Evolutionary conservation across 768 basidiomycete genomes (phyloP).

Genomic region (Pisolithus albus): DNA sequence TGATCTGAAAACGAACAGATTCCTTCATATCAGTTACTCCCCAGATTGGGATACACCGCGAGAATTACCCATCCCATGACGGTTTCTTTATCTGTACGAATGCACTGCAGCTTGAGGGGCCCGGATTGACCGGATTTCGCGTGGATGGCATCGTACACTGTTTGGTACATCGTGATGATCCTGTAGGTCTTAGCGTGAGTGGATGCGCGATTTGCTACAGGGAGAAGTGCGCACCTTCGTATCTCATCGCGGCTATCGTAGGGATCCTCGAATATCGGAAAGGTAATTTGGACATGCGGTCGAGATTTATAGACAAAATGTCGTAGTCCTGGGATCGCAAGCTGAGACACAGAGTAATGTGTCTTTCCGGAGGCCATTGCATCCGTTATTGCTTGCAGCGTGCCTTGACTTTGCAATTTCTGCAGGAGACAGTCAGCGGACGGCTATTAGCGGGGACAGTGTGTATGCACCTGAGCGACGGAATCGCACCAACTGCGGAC

Average conservation of each 20-base stretch:
- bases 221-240: constrained; percentile 42
- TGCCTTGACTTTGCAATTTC: constrained; percentile 61
- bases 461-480: constrained; percentile 47
- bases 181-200: constrained; percentile 32
- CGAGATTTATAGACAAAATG: constrained; percentile 96
- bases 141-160: constrained; percentile 82
- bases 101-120: constrained; percentile 79
- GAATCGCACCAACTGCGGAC: constrained; percentile 70
- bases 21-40: background rate
- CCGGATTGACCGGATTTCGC: constrained; percentile 79
- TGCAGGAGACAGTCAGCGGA: constrained; percentile 22
- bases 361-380: constrained; percentile 45
- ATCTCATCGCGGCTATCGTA: constrained; percentile 59
- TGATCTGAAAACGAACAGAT: constrained; percentile 50
- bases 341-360: constrained; percentile 61
- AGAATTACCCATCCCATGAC: constrained; percentile 88
- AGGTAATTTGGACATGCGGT: constrained; percentile 81
- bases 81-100: constrained; percentile 79
- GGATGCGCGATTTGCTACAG: background rate
- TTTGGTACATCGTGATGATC: constrained; percentile 82
- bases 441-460: background rate
- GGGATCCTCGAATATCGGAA: constrained; percentile 80
- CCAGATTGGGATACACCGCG: background rate
- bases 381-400: constrained; percentile 42
- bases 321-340: constrained; percentile 83